Conservation (phyloP, 208 protist genomes). For the Herpetomonas tarakana region DNA sequence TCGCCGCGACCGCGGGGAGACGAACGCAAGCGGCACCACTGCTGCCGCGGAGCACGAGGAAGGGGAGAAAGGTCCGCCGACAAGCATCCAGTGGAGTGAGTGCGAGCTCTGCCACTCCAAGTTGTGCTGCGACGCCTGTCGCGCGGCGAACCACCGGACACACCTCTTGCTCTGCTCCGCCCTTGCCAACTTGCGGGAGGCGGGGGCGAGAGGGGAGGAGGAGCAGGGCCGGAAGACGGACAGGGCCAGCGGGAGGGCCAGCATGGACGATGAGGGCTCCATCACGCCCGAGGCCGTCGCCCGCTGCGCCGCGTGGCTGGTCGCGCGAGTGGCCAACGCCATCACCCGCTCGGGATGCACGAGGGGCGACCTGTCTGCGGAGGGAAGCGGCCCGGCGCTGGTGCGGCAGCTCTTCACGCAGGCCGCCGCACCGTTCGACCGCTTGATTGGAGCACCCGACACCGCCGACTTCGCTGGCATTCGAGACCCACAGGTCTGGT, state of each 20-base stretch:
- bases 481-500: slow-evolving; percentile 44
- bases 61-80: too few species aligned
- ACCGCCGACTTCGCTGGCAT: slow-evolving; percentile 36
- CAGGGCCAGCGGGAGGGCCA: too few species aligned
- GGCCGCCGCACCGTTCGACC: slow-evolving; percentile 55
- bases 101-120: slow-evolving; percentile 41
- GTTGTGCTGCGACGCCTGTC: slow-evolving; percentile 64
- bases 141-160: slow-evolving; percentile 15
- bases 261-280: too few species aligned
- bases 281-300: slow-evolving; percentile 70
- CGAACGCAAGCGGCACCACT: too few species aligned
- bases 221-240: too few species aligned
- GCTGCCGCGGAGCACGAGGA: too few species aligned
- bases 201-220: too few species aligned
- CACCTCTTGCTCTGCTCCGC: slow-evolving; percentile 59
- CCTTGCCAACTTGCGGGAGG: slow-evolving; percentile 25
- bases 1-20: slow-evolving; percentile 19
- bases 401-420: slow-evolving; percentile 61
- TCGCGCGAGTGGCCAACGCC: slow-evolving; percentile 34
- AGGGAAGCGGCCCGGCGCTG: slow-evolving; percentile 18
- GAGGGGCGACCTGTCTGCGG: neutral
- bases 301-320: slow-evolving; percentile 55
- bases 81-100: slow-evolving; percentile 20
- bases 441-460: slow-evolving; percentile 62
- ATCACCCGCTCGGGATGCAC: slow-evolving; percentile 46